phyloP scores from a whole-genome alignment of 164 flowering plant genomes.

The Umbilicus rupestris region DNA sequence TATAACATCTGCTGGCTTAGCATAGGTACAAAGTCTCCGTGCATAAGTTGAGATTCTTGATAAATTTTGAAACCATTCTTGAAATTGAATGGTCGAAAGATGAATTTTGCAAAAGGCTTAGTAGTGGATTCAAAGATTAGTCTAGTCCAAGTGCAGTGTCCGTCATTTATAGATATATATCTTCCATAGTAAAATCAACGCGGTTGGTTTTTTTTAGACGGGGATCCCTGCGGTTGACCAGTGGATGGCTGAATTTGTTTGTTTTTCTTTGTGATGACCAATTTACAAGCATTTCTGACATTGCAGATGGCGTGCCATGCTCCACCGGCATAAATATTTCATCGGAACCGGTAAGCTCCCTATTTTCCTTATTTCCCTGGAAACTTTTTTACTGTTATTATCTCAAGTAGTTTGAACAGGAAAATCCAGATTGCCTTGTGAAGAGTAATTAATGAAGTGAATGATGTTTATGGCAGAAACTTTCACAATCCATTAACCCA shows the following conservation, averaged over 20 bases:
- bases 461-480: background rate
- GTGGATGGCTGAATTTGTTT: background rate
- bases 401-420: background rate
- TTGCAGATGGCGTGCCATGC: constrained; percentile 4
- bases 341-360: background rate
- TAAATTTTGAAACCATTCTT: too few species aligned
- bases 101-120: too few species aligned
- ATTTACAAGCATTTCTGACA: background rate
- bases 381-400: background rate
- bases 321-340: background rate
- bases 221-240: background rate
- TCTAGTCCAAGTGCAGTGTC: too few species aligned
- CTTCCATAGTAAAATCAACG: too few species aligned
- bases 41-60: too few species aligned
- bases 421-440: too few species aligned
- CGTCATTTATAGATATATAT: too few species aligned
- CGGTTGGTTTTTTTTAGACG: background rate
- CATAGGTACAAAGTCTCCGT: too few species aligned
- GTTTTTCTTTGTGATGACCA: background rate
- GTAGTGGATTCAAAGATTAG: too few species aligned
- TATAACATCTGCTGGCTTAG: too few species aligned
- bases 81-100: too few species aligned
- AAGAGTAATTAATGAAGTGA: background rate
- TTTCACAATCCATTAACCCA: background rate
- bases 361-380: background rate